Base-by-base conservation (phyloP, 164 flowering plant species). In the Akebia trifoliata region DNA sequence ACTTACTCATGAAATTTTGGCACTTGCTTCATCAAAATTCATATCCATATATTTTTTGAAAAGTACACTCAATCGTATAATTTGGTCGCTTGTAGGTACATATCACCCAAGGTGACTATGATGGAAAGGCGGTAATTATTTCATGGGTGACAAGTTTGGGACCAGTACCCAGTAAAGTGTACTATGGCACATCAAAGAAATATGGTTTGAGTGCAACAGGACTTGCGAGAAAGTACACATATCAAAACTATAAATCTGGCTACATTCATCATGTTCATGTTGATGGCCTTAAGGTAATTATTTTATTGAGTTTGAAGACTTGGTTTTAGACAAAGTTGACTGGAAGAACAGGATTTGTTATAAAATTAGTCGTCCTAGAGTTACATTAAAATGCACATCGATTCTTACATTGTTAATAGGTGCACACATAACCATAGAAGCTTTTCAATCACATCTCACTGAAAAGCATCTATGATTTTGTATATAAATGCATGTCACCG, bases 31-130 rank as follows among this genome's bases (percentile, higher is more conserved):
- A 17, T 18, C 14, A 11, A 11, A 14, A 28, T 50, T 11, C 18
- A n/a, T n/a, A n/a, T n/a, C n/a, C n/a, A n/a, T n/a, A n/a, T n/a
- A n/a, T n/a, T n/a, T n/a, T n/a, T n/a, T n/a, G n/a, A n/a, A n/a
- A n/a, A n/a, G n/a, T n/a, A n/a, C n/a, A n/a, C n/a, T n/a, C n/a
- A n/a, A n/a, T n/a, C n/a, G n/a, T n/a, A n/a, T n/a, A 7, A 26
- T 14, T 42, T 17, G 31, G 35, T 54, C 25, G 39, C 17, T 21
- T 58, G 44, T 66, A 90, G 99, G 99, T 94, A 59, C 97, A 82
- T 74, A 88, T 94, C 18, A 94, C 97, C 8, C 99, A 94, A 70
- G 99, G 99, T 60, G 95, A 94, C 74, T 88, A 90, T 72, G 87
- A 94, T 73, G 99, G 99, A 42, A 86, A 75, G 61, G 99, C 91